phyloP scores from a whole-genome alignment of 352 stramenopile genomes.

The Pythium insidiosum region DNA sequence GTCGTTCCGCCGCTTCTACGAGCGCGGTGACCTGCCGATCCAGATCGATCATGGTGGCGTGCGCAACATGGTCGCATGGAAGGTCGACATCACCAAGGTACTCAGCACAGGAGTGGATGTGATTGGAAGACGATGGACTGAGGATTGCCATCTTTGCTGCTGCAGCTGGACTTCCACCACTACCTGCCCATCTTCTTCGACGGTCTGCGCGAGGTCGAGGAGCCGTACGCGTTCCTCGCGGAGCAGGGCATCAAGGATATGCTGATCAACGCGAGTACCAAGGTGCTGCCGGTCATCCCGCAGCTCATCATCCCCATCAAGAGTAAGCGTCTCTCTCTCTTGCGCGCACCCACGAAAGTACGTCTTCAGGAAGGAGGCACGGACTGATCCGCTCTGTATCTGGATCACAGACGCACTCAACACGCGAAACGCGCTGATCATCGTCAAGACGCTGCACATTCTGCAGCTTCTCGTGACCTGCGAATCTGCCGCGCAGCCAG shows the following conservation, averaged over 20 bases:
- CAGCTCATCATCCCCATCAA: slow-evolving; percentile 99
- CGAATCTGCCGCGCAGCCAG: slow-evolving; percentile 70
- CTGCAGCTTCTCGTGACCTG: slow-evolving; percentile 94
- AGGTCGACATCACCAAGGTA: slow-evolving; percentile 92
- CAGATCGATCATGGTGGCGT: slow-evolving; percentile 96
- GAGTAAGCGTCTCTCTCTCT: too few relatives aligned
- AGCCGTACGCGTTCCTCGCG: slow-evolving; percentile 95
- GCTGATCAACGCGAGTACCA: slow-evolving; percentile 91
- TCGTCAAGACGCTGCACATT: slow-evolving; percentile 97
- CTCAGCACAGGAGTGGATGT: too few relatives aligned
- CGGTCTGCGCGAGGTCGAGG: slow-evolving; percentile 93
- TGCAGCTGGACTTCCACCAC: slow-evolving; percentile 96
- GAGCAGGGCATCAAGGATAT: slow-evolving; percentile 97
- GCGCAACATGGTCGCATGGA: slow-evolving; percentile 96
- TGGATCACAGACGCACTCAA: slow-evolving; percentile 91
- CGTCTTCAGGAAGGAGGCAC: too few relatives aligned
- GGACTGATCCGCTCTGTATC: too few relatives aligned
- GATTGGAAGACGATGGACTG: too few relatives aligned
- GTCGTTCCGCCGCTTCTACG: slow-evolving; percentile 86
- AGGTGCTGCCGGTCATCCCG: slow-evolving; percentile 95
- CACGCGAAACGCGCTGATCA: slow-evolving; percentile 90
- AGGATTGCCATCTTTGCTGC: too few relatives aligned
- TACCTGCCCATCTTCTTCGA: slow-evolving; percentile 99
- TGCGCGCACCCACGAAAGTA: too few relatives aligned
- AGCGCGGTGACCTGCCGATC: slow-evolving; percentile 93